Base-by-base conservation (phyloP, 2,329 filamentous ascomycete genomes). In the Sclerotinia minor region DNA sequence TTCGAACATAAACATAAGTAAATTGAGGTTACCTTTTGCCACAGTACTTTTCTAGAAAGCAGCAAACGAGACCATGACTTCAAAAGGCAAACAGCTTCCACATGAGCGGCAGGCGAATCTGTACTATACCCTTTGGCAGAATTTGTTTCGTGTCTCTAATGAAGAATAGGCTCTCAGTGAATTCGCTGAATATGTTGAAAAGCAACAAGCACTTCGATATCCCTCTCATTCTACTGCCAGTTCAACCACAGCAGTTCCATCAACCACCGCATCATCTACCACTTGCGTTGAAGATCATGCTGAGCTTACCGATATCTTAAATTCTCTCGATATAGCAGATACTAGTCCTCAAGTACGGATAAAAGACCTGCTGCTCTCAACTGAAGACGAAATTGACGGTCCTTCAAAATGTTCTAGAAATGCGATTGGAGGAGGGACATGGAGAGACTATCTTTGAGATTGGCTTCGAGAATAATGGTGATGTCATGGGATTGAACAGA, bases 161-260 rank as follows among this genome's bases (percentile, higher is more conserved):
- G 41, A 41, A 53, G 13, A 50, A 0, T 61, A 85, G 84, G 94
- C 94, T 17, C 85, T 99, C 67, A 95, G 91, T 81, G 95, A 98
- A 75, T 99, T 99, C 78, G 93, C 94, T 79, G 95, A 99, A 76
- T 98, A 97, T 76, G 95, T 97, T 72, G 93, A 98, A 79, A 91
- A 93, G 78, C 94, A 98, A 78, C 95, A 98, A 79, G 88, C 89
- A 19, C 80, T 89, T 61, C 89, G 91, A 67, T 89, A 87, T 73
- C 85, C 85, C 1, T 76, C 64, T 19, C 35, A 58, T 49, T 60
- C 64, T 19, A 63, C 70, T 44, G 69, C 71, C 9, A 44, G 67
- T 57, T 45, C 68, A 47, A 52, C 71, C n/a, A 61, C 70, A 32
- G 50, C 60, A 24, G 50, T 60, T 11, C 57, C 65, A 24, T 67